A percentile compares a stretch with the other conserved stretches of the same genome.
Evolutionary conservation across 1,139 yeast species (phyloP).

Genomic region (Suzukiozyma palmioleophila): DNA sequence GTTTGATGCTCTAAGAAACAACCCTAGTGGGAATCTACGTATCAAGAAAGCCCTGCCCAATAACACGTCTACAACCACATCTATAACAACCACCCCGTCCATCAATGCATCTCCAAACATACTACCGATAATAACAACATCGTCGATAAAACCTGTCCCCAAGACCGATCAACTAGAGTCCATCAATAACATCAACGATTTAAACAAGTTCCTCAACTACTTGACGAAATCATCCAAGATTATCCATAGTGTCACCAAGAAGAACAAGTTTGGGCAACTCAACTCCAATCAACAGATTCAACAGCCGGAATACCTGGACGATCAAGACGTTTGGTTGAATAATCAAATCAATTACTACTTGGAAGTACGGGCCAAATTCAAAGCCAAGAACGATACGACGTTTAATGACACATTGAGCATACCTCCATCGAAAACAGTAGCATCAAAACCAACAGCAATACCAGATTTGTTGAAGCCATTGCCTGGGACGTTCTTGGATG

Average conservation of each 20-base stretch:
- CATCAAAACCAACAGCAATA: conserved; percentile 8
- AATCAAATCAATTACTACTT: conserved; percentile 34
- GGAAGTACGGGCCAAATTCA: conserved; percentile 24
- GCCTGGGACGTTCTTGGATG: conserved; percentile 3
- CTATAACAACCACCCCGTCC: conserved; percentile 1
- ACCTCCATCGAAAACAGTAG: not conserved
- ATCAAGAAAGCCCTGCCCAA: conserved; percentile 6
- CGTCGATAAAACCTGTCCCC: not conserved
- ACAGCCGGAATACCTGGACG: conserved; percentile 7
- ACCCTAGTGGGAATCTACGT: conserved; percentile 4
- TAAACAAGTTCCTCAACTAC: conserved; percentile 40
- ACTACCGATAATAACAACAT: not conserved
- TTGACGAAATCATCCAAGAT: conserved; percentile 36
- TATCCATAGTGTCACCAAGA: conserved; percentile 40
- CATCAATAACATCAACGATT: conserved; percentile 39
- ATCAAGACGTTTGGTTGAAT: conserved; percentile 18
- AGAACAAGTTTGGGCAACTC: conserved; percentile 4
- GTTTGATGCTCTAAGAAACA: conserved; percentile 34
- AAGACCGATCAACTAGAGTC: conserved; percentile 36
- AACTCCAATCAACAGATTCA: not conserved
- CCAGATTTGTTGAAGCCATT: conserved; percentile 24
- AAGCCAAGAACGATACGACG: conserved; percentile 7
- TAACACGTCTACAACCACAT: conserved; percentile 4
- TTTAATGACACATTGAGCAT: not conserved
- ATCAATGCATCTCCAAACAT: conserved; percentile 1